Evolutionary conservation across 805 yeast genomes (phyloP), one percentile per base, ranked within the genome.

Genomic region (Metschnikowia henanensis): DNA sequence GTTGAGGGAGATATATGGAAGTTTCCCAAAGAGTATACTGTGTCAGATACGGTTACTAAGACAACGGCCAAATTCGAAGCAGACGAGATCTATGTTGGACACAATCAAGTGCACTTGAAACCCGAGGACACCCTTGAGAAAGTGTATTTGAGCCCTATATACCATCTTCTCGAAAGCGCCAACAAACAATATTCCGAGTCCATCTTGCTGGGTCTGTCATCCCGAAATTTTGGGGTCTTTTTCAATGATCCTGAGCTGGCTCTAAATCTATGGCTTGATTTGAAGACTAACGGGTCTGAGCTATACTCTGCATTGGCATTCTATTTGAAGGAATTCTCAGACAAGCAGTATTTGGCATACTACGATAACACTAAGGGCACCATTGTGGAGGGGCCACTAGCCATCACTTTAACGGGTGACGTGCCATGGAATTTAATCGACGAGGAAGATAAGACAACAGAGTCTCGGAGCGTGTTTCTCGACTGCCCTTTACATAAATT

Each of bases 1-100:
- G 69, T 83, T 1, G 90, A 83, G 60, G 83, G 83, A n/a, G 90
- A 83, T 54, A 72, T 81, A 15, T 82, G 84, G 85, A 61, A 57
- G 37, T 75, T 73, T 41, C 61, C 63, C 4, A 55, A 62, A 4
- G 64, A 61, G 12, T 65, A 65, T 28, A 47, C 50, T 51, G 60
- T 55, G 43, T 59, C 46, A 53, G 56, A 59, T 43, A 68, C 70
- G 47, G 45, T 43, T 12, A 49, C 63, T 6, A 37, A 47, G 34
- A 47, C 70, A 16, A 55, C 68, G 8, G 47, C 51, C 22, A 16
- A 25, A 8, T 42, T 43, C 16, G n/a, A 30, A n/a, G 32, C 41
- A 13, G 38, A 43, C 50, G 71, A 70, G 31, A 60, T 83, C 13
- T 82, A 74, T 38, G 86, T 84, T 21, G 89, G 89, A 2, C 91